These are phyloP conservation scores for Kuraishia capsulata DNA, from an alignment of 805 yeast species.

Conservation along the genomic window DNA sequence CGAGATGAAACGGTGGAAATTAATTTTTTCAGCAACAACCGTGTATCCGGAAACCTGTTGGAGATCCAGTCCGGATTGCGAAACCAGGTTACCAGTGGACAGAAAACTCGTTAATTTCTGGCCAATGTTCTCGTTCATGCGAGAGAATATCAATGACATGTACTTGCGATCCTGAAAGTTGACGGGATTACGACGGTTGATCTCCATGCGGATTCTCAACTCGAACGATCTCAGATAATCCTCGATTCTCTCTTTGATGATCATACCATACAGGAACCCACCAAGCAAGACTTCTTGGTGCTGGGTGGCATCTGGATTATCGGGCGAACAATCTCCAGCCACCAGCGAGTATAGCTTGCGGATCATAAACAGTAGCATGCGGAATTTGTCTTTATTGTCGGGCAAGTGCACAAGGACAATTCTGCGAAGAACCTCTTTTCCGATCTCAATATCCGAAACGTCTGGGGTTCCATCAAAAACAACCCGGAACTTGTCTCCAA, in stretches of 20 bases:
- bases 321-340: constrained; percentile 94
- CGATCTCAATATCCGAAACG: constrained; percentile 83
- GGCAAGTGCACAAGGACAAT: constrained; percentile 86
- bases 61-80: constrained; percentile 94
- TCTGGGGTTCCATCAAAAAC: constrained; percentile 88
- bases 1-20: constrained; percentile 93
- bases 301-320: constrained; percentile 98
- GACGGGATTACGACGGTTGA: constrained; percentile 71
- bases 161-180: constrained; percentile 80
- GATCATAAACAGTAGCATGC: constrained; percentile 86
- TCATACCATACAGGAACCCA: constrained; percentile 95
- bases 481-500: constrained; percentile 93
- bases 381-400: constrained; percentile 69
- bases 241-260: constrained; percentile 90
- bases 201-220: constrained; percentile 68
- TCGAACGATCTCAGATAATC: constrained; percentile 75
- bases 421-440: constrained; percentile 70
- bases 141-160: constrained; percentile 65
- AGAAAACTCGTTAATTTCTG: constrained; percentile 88
- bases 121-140: constrained; percentile 90
- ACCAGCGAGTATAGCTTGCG: constrained; percentile 90
- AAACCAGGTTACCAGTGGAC: constrained; percentile 94
- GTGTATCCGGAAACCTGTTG: constrained; percentile 98
- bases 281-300: constrained; percentile 95
- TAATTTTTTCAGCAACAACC: constrained; percentile 97